Conservation (phyloP, 2,329 filamentous ascomycete species). For the Beauveria medogensis region DNA sequence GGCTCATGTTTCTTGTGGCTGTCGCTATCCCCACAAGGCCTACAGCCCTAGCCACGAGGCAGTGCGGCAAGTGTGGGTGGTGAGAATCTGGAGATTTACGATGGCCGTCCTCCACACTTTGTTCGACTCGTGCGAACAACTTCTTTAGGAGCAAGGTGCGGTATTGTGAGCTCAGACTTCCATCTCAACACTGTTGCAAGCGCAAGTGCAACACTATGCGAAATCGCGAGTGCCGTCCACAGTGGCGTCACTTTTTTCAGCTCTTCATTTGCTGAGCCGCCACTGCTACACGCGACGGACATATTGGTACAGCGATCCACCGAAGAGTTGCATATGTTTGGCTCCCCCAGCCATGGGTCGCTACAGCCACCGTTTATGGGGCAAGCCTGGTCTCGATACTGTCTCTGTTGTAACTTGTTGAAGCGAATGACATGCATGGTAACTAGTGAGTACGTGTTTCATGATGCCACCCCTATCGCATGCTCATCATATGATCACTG, state of each 20-base stretch:
- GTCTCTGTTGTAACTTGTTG: no score
- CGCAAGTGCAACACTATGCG: neutral
- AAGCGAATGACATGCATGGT: no score
- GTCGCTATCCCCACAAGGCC: neutral
- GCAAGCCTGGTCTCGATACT: neutral
- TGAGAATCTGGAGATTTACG: no score
- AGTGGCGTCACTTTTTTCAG: neutral
- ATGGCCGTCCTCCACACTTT: no score
- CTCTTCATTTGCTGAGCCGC: neutral
- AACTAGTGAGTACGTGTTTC: neutral
- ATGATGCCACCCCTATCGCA: neutral
- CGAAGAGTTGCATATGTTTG: neutral
- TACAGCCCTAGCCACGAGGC: neutral
- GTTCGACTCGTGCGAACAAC: no score
- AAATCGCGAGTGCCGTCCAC: neutral
- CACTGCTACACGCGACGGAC: neutral
- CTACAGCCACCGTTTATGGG: conserved; percentile 6
- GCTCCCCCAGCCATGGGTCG: neutral
- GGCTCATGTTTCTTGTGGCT: neutral
- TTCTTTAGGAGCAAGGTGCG: no score
- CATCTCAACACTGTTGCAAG: neutral
- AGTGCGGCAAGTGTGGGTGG: no score
- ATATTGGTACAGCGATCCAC: neutral
- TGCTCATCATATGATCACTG: neutral
- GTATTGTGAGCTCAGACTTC: no score